Conservation (phyloP, 2,329 filamentous ascomycete genomes). For the Paecilomyces dactylethromorphus region DNA sequence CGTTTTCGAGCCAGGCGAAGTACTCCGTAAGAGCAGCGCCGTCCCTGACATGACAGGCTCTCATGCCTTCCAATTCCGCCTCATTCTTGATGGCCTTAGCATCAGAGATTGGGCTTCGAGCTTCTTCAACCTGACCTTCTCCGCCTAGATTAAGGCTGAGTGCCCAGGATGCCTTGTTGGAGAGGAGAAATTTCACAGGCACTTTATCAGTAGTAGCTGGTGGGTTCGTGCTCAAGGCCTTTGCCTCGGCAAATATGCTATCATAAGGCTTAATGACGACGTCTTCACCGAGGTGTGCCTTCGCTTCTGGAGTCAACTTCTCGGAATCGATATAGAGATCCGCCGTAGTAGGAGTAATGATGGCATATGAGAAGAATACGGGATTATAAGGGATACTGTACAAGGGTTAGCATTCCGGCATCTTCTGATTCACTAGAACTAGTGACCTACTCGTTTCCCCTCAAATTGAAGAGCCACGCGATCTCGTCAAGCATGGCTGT, state of each 20-base stretch:
- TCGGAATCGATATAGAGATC: conserved; percentile 78
- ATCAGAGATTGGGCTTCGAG: conserved; percentile 79
- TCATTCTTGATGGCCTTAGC: conserved; percentile 94
- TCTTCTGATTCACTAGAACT: background rate
- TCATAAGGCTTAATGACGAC: conserved; percentile 77
- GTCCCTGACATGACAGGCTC: conserved; percentile 86
- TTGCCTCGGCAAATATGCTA: conserved; percentile 71
- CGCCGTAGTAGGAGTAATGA: conserved; percentile 68
- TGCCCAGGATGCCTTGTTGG: conserved; percentile 89
- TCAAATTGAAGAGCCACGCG: conserved; percentile 96
- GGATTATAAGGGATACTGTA: conserved; percentile 85
- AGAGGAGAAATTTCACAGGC: conserved; percentile 67
- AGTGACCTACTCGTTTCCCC: conserved; percentile 68
- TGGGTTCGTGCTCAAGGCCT: conserved; percentile 48
- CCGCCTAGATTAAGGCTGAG: conserved; percentile 80
- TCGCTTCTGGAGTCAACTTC: conserved; percentile 66
- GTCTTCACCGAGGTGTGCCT: conserved; percentile 61
- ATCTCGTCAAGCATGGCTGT: conserved; percentile 84
- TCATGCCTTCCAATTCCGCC: conserved; percentile 84
- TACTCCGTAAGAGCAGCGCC: conserved; percentile 86
- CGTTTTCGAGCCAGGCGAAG: conserved; percentile 93
- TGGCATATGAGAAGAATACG: conserved; percentile 95
- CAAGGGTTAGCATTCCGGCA: conserved; percentile 7
- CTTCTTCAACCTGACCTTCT: conserved; percentile 75
- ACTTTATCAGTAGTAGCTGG: conserved; percentile 33